phyloP scores from a whole-genome alignment of 768 basidiomycete genomes.

The Cystobasidium tubakii region DNA sequence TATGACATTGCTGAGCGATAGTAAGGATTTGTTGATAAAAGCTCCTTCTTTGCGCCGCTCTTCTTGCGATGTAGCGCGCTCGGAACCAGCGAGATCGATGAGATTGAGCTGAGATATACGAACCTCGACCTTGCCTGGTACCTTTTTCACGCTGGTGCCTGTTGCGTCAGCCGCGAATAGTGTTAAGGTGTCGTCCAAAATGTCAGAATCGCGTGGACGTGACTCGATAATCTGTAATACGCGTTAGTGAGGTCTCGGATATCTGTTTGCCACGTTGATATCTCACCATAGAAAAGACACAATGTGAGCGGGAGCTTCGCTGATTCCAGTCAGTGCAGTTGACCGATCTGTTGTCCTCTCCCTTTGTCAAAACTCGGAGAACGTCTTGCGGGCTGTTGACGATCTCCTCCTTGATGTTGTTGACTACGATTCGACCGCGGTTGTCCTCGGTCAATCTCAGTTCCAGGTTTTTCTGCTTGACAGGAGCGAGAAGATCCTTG shows the following conservation, averaged over 20 bases:
- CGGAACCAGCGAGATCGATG: slow-evolving; percentile 93
- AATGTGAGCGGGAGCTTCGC: slow-evolving; percentile 86
- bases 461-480: slow-evolving; percentile 64
- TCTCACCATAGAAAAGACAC: slow-evolving; percentile 78
- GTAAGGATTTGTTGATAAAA: slow-evolving; percentile 71
- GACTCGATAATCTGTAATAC: slow-evolving; percentile 35
- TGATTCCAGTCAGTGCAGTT: slow-evolving; percentile 99
- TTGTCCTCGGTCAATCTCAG: slow-evolving; percentile 50
- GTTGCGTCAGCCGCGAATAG: neutral
- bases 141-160: slow-evolving; percentile 33
- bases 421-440: slow-evolving; percentile 58
- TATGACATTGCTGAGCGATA: slow-evolving; percentile 89
- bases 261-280: too few species aligned
- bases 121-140: slow-evolving; percentile 33
- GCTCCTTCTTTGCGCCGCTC: slow-evolving; percentile 92
- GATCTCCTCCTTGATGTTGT: slow-evolving; percentile 80
- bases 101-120: slow-evolving; percentile 56
- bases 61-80: slow-evolving; percentile 90
- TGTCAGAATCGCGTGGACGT: neutral
- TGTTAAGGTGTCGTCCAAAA: neutral
- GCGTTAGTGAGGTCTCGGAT: too few species aligned
- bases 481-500: slow-evolving; percentile 52
- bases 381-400: slow-evolving; percentile 86
- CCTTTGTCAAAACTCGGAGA: slow-evolving; percentile 72
- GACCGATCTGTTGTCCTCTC: slow-evolving; percentile 79